These are phyloP conservation scores for Komagataella ulmi DNA, from an alignment of 805 yeast species.

Conservation along the genomic window DNA sequence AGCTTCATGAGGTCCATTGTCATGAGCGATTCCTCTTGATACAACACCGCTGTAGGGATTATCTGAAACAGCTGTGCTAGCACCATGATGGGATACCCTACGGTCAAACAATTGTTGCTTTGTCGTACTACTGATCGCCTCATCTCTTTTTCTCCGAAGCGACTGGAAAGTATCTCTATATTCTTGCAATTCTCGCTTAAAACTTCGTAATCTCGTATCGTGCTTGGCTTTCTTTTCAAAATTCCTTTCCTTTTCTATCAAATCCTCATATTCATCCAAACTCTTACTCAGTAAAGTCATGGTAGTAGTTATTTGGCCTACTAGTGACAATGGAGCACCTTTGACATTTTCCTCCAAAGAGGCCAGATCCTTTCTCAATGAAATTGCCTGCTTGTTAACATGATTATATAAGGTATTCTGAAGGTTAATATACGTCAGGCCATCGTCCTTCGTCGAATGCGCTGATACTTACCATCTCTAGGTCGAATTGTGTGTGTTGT, in stretches of 20 bases:
- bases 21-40: constrained; percentile 7
- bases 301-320: constrained; percentile 65
- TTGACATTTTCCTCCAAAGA: constrained; percentile 52
- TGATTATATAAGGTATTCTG: constrained; percentile 83
- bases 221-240: constrained; percentile 43
- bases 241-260: constrained; percentile 41
- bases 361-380: constrained; percentile 54
- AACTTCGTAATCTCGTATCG: constrained; percentile 44
- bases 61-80: constrained; percentile 20
- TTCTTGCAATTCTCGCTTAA: constrained; percentile 33
- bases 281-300: constrained; percentile 66
- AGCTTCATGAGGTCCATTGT: constrained; percentile 5
- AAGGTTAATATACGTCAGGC: neutral
- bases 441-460: neutral
- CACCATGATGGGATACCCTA: constrained; percentile 18
- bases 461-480: neutral
- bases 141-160: constrained; percentile 46
- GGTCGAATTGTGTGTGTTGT: neutral
- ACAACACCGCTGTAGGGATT: constrained; percentile 29
- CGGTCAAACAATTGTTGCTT: constrained; percentile 45
- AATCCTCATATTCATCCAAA: constrained; percentile 29
- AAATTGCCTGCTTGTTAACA: constrained; percentile 74
- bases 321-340: constrained; percentile 52
- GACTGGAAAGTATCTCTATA: constrained; percentile 35
- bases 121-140: constrained; percentile 27